Conservation (phyloP, 345 rosid species). For the Nephelium lappaceum region DNA sequence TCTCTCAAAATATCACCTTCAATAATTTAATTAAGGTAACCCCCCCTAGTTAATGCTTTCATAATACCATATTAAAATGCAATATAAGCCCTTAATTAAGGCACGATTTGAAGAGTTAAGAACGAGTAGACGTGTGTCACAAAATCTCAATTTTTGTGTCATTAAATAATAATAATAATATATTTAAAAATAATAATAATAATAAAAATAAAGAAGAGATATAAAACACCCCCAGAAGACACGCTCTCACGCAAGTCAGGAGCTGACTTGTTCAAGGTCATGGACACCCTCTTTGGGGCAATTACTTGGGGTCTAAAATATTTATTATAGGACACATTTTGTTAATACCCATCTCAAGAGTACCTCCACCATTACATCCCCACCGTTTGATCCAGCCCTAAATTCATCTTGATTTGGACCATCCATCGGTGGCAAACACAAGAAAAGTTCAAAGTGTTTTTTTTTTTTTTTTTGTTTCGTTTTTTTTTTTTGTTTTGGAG, state of each 20-base stretch:
- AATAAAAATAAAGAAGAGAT: not conserved
- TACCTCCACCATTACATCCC: not conserved
- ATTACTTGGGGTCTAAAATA: not conserved
- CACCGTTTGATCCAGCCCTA: conserved; percentile 22
- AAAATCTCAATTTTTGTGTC: not conserved
- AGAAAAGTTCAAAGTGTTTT: not conserved
- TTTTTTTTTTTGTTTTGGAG: no score
- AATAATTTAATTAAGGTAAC: not conserved
- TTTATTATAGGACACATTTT: not conserved
- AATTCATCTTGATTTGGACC: not conserved
- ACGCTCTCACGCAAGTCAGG: conserved; percentile 8
- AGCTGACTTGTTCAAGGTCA: conserved; percentile 23
- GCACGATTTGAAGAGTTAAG: not conserved
- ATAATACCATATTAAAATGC: not conserved
- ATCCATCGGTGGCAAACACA: not conserved
- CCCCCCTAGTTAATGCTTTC: not conserved
- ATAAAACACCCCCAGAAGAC: conserved; percentile 19
- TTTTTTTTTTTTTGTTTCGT: no score
- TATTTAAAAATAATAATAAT: not conserved
- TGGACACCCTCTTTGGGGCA: not conserved
- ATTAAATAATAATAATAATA: not conserved
- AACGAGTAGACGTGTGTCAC: not conserved
- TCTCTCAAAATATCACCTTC: conserved; percentile 2
- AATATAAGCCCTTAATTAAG: not conserved
- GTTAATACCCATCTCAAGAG: not conserved